A percentile compares a stretch with the other conserved stretches of the same genome.
phyloP scores from a whole-genome alignment of 345 rosid species.

The Theobroma cacao region DNA sequence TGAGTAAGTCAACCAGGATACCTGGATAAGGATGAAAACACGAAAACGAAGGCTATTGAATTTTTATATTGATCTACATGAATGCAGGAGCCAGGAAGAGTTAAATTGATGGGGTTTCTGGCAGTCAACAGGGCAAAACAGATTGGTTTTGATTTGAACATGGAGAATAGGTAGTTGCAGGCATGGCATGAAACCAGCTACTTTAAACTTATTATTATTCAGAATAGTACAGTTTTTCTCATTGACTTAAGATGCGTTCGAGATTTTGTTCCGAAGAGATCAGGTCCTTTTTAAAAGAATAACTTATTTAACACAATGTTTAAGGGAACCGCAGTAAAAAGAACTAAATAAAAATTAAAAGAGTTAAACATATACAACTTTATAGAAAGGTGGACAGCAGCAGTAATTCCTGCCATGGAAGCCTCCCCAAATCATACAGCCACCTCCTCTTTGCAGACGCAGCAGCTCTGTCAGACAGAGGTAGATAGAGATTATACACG shows the following conservation, averaged over 20 bases:
- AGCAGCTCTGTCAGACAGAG: neutral
- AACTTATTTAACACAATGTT: neutral
- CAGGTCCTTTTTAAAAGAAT: neutral
- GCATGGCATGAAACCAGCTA: neutral
- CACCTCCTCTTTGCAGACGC: neutral
- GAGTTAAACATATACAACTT: neutral
- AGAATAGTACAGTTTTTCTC: neutral
- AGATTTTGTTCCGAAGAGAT: neutral
- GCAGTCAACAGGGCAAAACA: neutral
- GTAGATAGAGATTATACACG: neutral
- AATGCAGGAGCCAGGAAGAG: too few species aligned
- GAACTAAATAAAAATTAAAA: too few species aligned
- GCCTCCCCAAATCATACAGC: neutral
- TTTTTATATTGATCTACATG: too few species aligned
- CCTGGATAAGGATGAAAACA: neutral
- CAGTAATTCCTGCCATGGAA: neutral
- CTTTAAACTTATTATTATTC: neutral
- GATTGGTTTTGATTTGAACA: neutral
- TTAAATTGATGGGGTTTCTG: neutral
- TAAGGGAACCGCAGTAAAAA: neutral
- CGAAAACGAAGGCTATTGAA: too few species aligned
- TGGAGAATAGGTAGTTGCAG: neutral
- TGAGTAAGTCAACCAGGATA: neutral
- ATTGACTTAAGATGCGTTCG: too few species aligned
- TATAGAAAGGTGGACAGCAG: neutral